Base-by-base conservation (phyloP, 1,139 yeast species). In the Protomyces pachydermus region DNA sequence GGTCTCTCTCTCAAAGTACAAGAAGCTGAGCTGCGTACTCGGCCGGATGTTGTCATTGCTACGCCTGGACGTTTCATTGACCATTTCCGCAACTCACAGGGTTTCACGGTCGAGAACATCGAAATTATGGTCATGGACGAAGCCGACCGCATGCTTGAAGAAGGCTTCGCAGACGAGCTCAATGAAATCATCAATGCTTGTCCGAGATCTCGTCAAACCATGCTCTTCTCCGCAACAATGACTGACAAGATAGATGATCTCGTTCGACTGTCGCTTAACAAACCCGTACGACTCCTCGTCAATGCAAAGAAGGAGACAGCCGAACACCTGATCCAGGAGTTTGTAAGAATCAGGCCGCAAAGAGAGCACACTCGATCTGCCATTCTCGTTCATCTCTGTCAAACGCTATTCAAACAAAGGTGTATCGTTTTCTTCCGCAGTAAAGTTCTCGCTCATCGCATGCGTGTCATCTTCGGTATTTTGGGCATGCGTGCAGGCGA, bases 111-210 rank as follows among this genome's bases (percentile, higher is more conserved):
- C 58, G 98, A 93, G 70, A 81, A 86, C 28, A 91, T 93, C 63
- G 98, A 93, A 76, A 88, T 95, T 66, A 80, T 93, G 72, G 95
- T 95, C 38, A 83, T 93, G 70, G 98, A 95, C 79, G 98, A 91
- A 79, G 99, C 98, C 65, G 99, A 95, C 80, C 85, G 99, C 79
- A 93, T 93, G 98, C 81, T 93, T 71, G 99, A 93, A 74, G 98
- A 93, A 77, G 98, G 98, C 72, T 93, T 93, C 83, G 97, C 91
- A 75, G 91, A 85, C 61, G 98, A 93, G 77, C 79, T 93, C 71
- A 87, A 91, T 9, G 98, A 93, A 74, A 91, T 93, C 67, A 81
- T 95, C 75, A 82, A 88, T 32, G 79, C 91, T 66, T 81, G 95
- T 70, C 98, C 99, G 45, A 82, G 85, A 65, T 89, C 89, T 76